Base-by-base conservation (phyloP, 2,329 filamentous ascomycete genomes). In the Graphilbum ipis-grandicollis region DNA sequence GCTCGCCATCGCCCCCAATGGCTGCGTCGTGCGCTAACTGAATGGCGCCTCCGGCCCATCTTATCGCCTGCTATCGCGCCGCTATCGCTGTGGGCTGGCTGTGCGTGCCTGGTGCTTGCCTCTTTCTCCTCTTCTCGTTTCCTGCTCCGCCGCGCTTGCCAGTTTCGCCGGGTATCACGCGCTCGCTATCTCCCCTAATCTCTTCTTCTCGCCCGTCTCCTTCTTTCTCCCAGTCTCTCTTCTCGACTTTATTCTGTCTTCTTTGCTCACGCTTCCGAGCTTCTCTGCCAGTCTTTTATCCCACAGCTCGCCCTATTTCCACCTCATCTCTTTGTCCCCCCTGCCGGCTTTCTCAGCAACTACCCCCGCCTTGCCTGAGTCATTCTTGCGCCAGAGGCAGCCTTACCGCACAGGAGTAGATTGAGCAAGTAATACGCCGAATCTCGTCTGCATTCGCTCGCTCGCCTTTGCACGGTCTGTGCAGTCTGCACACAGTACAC, bases 361-460 rank as follows among this genome's bases (percentile, higher is more conserved):
- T 7, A 21, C 7, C 13, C 23, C 23, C 31, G 10, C 12, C 26
- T 41, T 21, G 30, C 37, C 42, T 40, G 42, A 44, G 42, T 44
- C 42, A 44, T 44, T 44, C 36, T 44, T 42, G 42, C 32, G 18
- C 42, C 40, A 40, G 38, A 40, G 30, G 34, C 35, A 36, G 31
- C 34, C 30, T 21, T 31, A 36, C 17, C 23, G 19, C 7, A 14
- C 35, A 28, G 15, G 15, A 12, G 13, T 22, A 37, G 30, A 33
- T 17, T 31, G 5, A 14, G 29, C 18, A 7, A 8, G 7, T 25
- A 13, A 31, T 10, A 31, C 29, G 10, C 4, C 10, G 4, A 13
- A 15, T 19, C 19, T 13, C 13, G 31, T 18, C 36, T 33, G 31
- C 9, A 31, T 37, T 33, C 31, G 31, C n/a, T n/a, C n/a, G n/a